A percentile compares a stretch with the other conserved stretches of the same genome.
Evolutionary conservation across 352 stramenopile genomes (phyloP).

Genomic region (Phytophthora parvispora): DNA sequence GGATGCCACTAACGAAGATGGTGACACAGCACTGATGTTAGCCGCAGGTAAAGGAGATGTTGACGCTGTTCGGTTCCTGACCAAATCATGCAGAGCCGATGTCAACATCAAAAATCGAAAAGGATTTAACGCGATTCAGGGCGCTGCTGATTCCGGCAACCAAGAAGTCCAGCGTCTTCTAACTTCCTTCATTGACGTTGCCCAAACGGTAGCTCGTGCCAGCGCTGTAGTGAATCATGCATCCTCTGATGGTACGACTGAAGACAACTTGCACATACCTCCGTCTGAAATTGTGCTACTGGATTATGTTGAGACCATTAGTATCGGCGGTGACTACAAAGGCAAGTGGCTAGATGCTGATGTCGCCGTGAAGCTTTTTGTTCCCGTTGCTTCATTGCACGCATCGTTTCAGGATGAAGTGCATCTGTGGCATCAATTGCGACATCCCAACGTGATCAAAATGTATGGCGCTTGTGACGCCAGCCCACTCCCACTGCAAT

Average conservation of each 20-base stretch:
- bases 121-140: neutral
- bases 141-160: neutral
- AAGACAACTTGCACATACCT: neutral
- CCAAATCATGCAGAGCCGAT: neutral
- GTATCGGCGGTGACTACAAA: neutral
- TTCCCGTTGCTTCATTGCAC: neutral
- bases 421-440: slow-evolving; percentile 1
- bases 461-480: slow-evolving; percentile 4
- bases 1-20: neutral
- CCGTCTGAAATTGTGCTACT: neutral
- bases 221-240: neutral
- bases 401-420: neutral
- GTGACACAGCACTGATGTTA: neutral
- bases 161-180: neutral
- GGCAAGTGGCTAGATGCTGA: slow-evolving; percentile 14
- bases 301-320: neutral
- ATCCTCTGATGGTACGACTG: neutral
- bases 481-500: neutral
- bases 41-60: neutral
- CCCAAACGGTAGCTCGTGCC: neutral
- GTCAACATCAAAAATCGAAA: neutral
- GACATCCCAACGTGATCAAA: slow-evolving; percentile 6
- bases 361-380: slow-evolving; percentile 4
- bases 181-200: neutral
- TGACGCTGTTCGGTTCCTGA: neutral